These are phyloP conservation scores for Nothopassalora personata DNA, from an alignment of 2,329 filamentous ascomycete species.

Conservation along the genomic window DNA sequence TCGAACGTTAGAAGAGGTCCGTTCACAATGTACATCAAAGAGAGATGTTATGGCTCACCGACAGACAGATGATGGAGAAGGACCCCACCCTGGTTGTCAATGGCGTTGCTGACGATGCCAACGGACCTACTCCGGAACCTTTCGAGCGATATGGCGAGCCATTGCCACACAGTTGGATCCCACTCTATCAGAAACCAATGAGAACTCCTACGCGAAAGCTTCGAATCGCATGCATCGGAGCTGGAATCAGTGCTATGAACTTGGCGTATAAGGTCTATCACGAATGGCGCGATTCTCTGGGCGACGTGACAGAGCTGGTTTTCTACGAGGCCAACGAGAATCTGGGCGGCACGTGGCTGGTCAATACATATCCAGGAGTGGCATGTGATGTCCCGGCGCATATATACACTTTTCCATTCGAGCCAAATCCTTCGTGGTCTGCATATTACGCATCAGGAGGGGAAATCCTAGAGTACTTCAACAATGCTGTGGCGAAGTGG, in stretches of 20 bases:
- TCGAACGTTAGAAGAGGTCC: background rate
- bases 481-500: constrained; percentile 36
- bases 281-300: constrained; percentile 27
- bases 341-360: constrained; percentile 39
- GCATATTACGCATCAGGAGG: constrained; percentile 37
- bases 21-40: background rate
- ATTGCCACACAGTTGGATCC: constrained; percentile 28
- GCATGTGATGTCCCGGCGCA: constrained; percentile 38
- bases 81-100: constrained; percentile 22
- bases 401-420: constrained; percentile 39
- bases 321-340: constrained; percentile 42
- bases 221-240: constrained; percentile 30
- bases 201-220: constrained; percentile 27
- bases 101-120: constrained; percentile 20
- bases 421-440: constrained; percentile 42
- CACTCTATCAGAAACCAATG: constrained; percentile 31
- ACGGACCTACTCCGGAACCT: constrained; percentile 22
- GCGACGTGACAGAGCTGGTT: constrained; percentile 33
- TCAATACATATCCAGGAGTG: constrained; percentile 41
- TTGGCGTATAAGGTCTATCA: constrained; percentile 40
- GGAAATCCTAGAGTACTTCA: constrained; percentile 42
- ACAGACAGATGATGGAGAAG: constrained; percentile 15
- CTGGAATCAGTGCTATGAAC: constrained; percentile 35
- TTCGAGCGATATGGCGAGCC: constrained; percentile 25
- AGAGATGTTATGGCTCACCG: background rate